phyloP scores from a whole-genome alignment of 768 basidiomycete genomes.

The Crassisporium funariophilum region DNA sequence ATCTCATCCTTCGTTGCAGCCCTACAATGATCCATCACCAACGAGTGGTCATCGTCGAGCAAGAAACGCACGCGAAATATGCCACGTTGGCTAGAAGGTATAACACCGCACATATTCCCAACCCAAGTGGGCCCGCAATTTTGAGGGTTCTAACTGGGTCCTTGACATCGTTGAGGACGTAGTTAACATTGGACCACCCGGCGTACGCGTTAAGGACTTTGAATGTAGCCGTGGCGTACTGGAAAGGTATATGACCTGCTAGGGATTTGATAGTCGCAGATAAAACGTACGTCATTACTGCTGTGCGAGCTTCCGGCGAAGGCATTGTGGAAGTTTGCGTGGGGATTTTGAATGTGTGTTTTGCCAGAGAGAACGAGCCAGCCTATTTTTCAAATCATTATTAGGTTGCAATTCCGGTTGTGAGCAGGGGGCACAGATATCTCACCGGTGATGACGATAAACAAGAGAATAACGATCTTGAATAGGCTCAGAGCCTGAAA shows the following conservation, averaged over 20 bases:
- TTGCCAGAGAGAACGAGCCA: slow-evolving; percentile 60
- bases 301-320: slow-evolving; percentile 58
- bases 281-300: slow-evolving; percentile 31
- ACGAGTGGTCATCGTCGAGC: background rate
- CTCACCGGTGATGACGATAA: slow-evolving; percentile 51
- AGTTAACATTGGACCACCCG: slow-evolving; percentile 61
- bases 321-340: slow-evolving; percentile 52
- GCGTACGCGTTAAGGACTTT: slow-evolving; percentile 48
- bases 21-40: slow-evolving; percentile 1
- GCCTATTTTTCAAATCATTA: slow-evolving; percentile 30
- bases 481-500: slow-evolving; percentile 51
- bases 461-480: slow-evolving; percentile 55
- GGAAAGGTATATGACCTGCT: background rate
- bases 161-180: slow-evolving; percentile 62
- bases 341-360: slow-evolving; percentile 51
- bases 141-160: slow-evolving; percentile 62
- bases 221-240: slow-evolving; percentile 65
- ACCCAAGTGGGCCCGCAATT: slow-evolving; percentile 60
- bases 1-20: slow-evolving; percentile 54
- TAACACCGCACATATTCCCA: slow-evolving; percentile 52
- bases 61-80: slow-evolving; percentile 47
- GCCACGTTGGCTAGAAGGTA: slow-evolving; percentile 61
- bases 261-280: background rate
- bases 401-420: background rate
- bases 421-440: too few species aligned